phyloP scores from a whole-genome alignment of 139 green algal genomes.

The Picochlorum costavermella region DNA sequence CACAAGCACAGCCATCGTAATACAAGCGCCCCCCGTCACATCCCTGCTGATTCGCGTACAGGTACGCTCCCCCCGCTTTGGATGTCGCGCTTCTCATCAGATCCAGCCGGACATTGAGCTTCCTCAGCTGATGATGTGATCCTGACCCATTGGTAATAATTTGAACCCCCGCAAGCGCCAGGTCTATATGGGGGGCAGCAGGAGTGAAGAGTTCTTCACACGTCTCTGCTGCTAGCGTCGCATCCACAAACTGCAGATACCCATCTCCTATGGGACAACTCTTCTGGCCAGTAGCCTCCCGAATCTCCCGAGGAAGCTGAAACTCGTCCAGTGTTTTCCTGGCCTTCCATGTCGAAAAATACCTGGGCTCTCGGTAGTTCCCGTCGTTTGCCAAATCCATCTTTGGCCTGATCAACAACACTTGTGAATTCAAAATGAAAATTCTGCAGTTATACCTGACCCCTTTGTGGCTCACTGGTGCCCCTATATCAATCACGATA shows the following conservation, averaged over 20 bases:
- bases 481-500: slow-evolving; percentile 86
- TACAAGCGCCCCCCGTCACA: slow-evolving; percentile 95
- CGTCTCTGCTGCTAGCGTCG: slow-evolving; percentile 68
- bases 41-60: slow-evolving; percentile 96
- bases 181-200: slow-evolving; percentile 56
- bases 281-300: slow-evolving; percentile 45
- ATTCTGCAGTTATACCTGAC: slow-evolving; percentile 92
- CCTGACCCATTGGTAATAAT: slow-evolving; percentile 91
- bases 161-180: slow-evolving; percentile 79
- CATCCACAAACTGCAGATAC: slow-evolving; percentile 57
- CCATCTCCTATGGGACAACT: slow-evolving; percentile 79
- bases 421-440: slow-evolving; percentile 61
- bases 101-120: slow-evolving; percentile 61
- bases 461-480: slow-evolving; percentile 83
- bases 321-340: slow-evolving; percentile 52
- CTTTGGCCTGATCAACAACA: slow-evolving; percentile 93
- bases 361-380: slow-evolving; percentile 90
- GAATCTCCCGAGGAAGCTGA: slow-evolving; percentile 54
- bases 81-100: slow-evolving; percentile 74
- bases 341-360: slow-evolving; percentile 85
- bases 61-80: slow-evolving; percentile 89
- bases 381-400: slow-evolving; percentile 89
- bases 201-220: slow-evolving; percentile 98
- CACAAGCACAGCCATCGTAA: slow-evolving; percentile 80
- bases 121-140: slow-evolving; percentile 80